A percentile compares a stretch with the other conserved stretches of the same genome.
phyloP scores from a whole-genome alignment of 768 basidiomycete species.

The Asterophora lycoperdoides region DNA sequence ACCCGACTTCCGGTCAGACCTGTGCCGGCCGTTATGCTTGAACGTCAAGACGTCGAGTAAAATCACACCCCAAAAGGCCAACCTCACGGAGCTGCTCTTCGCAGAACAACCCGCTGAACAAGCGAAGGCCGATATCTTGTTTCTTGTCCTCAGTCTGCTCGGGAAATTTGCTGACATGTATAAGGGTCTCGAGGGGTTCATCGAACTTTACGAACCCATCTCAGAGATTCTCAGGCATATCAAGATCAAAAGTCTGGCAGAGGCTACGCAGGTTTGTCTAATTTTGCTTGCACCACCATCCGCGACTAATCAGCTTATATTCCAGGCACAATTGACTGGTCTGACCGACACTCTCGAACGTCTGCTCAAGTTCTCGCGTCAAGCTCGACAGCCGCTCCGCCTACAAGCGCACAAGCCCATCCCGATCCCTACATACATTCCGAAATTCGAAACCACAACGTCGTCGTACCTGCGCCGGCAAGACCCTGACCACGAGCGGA shows the following conservation, averaged over 20 bases:
- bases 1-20: conserved; percentile 60
- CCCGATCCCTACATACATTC: conserved; percentile 88
- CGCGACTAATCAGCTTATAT: conserved; percentile 10
- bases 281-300: conserved; percentile 3
- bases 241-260: conserved; percentile 40
- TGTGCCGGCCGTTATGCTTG: conserved; percentile 35
- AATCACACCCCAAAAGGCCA: conserved; percentile 38
- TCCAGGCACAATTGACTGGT: conserved; percentile 44
- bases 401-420: conserved; percentile 96
- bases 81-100: conserved; percentile 42
- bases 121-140: conserved; percentile 68
- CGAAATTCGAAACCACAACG: conserved; percentile 80
- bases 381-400: conserved; percentile 71
- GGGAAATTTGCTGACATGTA: conserved; percentile 70
- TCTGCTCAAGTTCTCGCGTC: conserved; percentile 67
- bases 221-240: conserved; percentile 52
- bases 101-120: conserved; percentile 45
- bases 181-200: conserved; percentile 74
- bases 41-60: conserved; percentile 39
- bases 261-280: conserved; percentile 50
- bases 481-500: conserved; percentile 91
- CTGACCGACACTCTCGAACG: conserved; percentile 50
- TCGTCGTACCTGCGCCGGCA: conserved; percentile 74
- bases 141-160: conserved; percentile 57
- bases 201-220: conserved; percentile 80